These are phyloP conservation scores for Dictyophora rubrovolvata DNA, from an alignment of 768 basidiomycete species.

Conservation along the genomic window DNA sequence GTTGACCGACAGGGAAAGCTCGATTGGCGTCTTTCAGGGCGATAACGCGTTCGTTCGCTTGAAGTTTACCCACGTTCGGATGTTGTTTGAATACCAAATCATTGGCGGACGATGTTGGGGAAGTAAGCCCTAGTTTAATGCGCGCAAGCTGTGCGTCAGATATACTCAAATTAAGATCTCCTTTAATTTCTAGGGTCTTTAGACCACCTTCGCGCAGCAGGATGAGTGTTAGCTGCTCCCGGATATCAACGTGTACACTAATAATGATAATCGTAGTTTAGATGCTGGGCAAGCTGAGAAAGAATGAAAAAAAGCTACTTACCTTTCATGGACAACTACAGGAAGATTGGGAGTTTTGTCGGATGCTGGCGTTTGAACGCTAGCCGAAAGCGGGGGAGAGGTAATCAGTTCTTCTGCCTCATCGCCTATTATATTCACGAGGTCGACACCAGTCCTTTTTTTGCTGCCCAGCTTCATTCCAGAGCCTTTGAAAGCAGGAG, in stretches of 20 bases:
- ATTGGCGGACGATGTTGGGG: conserved; percentile 42
- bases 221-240: conserved; percentile 71
- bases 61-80: conserved; percentile 85
- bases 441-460: conserved; percentile 80
- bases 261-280: background rate
- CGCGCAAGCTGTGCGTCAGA: conserved; percentile 64
- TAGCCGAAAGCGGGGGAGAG: conserved; percentile 28
- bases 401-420: conserved; percentile 50
- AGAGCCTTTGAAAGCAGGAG: conserved; percentile 81
- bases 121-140: conserved; percentile 55
- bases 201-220: conserved; percentile 87
- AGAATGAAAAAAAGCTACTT: conserved; percentile 7
- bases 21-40: conserved; percentile 76
- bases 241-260: conserved; percentile 81
- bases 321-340: conserved; percentile 71
- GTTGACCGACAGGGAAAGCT: conserved; percentile 81
- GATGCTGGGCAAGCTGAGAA: background rate
- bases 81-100: conserved; percentile 94
- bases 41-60: conserved; percentile 56
- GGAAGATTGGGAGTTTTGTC: conserved; percentile 51
- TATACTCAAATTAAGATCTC: conserved; percentile 88
- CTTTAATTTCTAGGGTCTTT: conserved; percentile 83
- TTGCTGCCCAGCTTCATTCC: conserved; percentile 97
- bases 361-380: conserved; percentile 31
- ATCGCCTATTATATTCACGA: conserved; percentile 80